These are phyloP conservation scores for Boletus speciosus DNA, from an alignment of 768 basidiomycete genomes.

Conservation along the genomic window DNA sequence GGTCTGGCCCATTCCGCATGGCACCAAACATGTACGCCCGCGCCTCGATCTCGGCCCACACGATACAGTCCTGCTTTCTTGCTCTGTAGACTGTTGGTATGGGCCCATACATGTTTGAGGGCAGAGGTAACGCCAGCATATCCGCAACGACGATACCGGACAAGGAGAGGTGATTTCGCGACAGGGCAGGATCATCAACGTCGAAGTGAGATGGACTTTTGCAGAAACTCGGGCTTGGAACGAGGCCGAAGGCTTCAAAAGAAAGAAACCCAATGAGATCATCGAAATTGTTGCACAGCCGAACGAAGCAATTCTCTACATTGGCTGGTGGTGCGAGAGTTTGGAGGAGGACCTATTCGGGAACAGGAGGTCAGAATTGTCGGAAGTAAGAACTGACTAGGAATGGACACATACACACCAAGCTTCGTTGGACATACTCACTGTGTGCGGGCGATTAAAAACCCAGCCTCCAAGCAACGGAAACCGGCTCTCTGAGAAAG, in stretches of 20 bases:
- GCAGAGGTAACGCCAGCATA: conserved; percentile 5
- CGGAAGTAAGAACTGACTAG: background rate
- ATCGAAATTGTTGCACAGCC: conserved; percentile 29
- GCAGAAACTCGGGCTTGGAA: conserved; percentile 25
- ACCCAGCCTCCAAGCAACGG: conserved; percentile 32
- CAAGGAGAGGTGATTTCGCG: conserved; percentile 22
- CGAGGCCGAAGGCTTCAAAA: conserved; percentile 18
- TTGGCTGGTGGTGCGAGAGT: conserved; percentile 11
- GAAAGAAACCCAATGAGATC: conserved; percentile 30
- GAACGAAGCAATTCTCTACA: conserved; percentile 29
- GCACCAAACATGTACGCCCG: conserved; percentile 33
- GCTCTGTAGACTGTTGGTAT: conserved; percentile 6
- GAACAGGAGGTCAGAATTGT: background rate
- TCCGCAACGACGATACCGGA: conserved; percentile 21
- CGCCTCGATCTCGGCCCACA: conserved; percentile 24
- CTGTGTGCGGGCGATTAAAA: conserved; percentile 20
- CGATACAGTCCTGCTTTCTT: conserved; percentile 10
- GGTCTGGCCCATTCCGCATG: conserved; percentile 25
- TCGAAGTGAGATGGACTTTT: background rate
- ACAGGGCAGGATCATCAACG: background rate
- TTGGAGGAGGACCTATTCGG: conserved; percentile 3
- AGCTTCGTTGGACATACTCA: conserved; percentile 26
- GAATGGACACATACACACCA: conserved; percentile 30
- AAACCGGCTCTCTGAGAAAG: conserved; percentile 12
- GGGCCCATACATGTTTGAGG: background rate